phyloP scores from a whole-genome alignment of 805 yeast genomes.

The Candida insectorum region DNA sequence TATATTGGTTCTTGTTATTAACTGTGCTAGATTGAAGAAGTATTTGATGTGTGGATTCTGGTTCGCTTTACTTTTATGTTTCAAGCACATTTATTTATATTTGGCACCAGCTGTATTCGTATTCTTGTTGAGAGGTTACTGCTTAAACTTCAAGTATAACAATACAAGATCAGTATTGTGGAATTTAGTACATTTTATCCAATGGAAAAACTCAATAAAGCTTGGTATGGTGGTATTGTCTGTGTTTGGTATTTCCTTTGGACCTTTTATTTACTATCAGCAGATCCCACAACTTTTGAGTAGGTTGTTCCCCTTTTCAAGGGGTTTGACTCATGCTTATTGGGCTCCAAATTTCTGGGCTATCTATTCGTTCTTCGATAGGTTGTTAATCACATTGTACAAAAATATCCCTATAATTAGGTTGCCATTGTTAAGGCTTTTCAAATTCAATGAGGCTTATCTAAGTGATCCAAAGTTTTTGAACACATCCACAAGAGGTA shows the following conservation, averaged over 20 bases:
- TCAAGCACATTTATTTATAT: slow-evolving; percentile 90
- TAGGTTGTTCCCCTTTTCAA: slow-evolving; percentile 86
- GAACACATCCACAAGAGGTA: slow-evolving; percentile 63
- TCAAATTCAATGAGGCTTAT: slow-evolving; percentile 45
- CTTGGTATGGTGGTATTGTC: slow-evolving; percentile 60
- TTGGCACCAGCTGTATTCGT: slow-evolving; percentile 92
- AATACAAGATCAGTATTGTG: slow-evolving; percentile 17
- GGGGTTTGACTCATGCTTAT: slow-evolving; percentile 96
- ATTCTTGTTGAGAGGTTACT: slow-evolving; percentile 69
- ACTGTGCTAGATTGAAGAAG: slow-evolving; percentile 59
- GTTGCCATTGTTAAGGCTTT: slow-evolving; percentile 24
- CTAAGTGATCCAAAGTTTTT: slow-evolving; percentile 29
- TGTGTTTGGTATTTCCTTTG: slow-evolving; percentile 68
- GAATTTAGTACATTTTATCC: slow-evolving; percentile 35
- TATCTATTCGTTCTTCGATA: slow-evolving; percentile 76
- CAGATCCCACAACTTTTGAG: slow-evolving; percentile 61
- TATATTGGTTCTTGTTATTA: slow-evolving; percentile 67
- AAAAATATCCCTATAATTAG: slow-evolving; percentile 30
- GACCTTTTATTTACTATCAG: slow-evolving; percentile 64
- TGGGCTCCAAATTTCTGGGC: slow-evolving; percentile 99
- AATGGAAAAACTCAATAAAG: slow-evolving; percentile 58
- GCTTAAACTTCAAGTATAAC: slow-evolving; percentile 45
- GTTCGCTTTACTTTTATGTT: slow-evolving; percentile 79
- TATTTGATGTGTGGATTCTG: slow-evolving; percentile 61
- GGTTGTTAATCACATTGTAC: slow-evolving; percentile 53